These are phyloP conservation scores for Epichloe festucae DNA, from an alignment of 2,329 filamentous ascomycete genomes.

Conservation along the genomic window DNA sequence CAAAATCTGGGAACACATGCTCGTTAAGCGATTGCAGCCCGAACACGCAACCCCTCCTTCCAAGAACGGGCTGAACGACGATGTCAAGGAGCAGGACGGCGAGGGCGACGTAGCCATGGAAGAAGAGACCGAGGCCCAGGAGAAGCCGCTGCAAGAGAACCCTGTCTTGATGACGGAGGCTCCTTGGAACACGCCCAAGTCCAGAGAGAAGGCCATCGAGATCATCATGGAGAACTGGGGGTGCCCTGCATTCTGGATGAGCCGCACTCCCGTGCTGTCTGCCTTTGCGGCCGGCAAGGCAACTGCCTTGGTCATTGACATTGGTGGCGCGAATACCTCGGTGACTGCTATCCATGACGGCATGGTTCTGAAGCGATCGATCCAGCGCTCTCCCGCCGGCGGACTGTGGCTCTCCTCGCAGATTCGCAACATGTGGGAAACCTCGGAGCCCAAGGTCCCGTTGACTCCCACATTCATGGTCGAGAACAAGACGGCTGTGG, in stretches of 20 bases:
- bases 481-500: conserved; percentile 75
- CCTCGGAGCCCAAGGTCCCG: conserved; percentile 55
- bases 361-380: conserved; percentile 81
- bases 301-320: conserved; percentile 81
- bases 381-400: conserved; percentile 73
- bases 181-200: conserved; percentile 79
- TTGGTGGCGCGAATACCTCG: conserved; percentile 78
- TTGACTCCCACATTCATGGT: conserved; percentile 80
- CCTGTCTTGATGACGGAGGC: conserved; percentile 90
- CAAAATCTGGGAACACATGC: conserved; percentile 83
- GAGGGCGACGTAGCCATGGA: conserved; percentile 50
- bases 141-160: conserved; percentile 77
- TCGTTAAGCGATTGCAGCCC: conserved; percentile 78
- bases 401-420: conserved; percentile 86
- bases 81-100: conserved; percentile 44
- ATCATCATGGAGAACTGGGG: conserved; percentile 97
- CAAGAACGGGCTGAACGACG: conserved; percentile 70
- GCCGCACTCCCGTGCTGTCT: conserved; percentile 75
- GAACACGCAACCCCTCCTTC: conserved; percentile 58
- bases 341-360: conserved; percentile 90
- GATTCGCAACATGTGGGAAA: conserved; percentile 66
- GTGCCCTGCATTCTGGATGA: conserved; percentile 86
- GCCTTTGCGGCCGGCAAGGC: conserved; percentile 90
- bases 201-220: conserved; percentile 87
- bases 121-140: conserved; percentile 38